Evolutionary conservation across 2,329 filamentous ascomycete genomes (phyloP).

Genomic region (Pseudogymnoascus sp.): DNA sequence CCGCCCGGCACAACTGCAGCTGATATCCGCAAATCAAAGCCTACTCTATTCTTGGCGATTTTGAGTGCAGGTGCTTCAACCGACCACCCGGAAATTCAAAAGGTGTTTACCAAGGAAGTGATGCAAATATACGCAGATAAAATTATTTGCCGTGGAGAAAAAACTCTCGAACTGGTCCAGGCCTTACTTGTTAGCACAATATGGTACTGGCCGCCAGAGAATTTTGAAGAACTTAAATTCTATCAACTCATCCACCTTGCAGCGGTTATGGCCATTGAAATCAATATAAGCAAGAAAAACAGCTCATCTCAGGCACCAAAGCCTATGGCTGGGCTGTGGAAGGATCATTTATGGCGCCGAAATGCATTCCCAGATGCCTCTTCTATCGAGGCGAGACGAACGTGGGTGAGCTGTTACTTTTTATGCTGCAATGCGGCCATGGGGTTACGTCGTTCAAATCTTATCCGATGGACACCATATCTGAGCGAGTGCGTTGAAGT

Average conservation of each 20-base stretch:
- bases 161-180: slow-evolving; percentile 43
- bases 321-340: slow-evolving; percentile 33
- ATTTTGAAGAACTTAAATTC: slow-evolving; percentile 39
- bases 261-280: slow-evolving; percentile 38
- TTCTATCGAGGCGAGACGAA: slow-evolving; percentile 26
- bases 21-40: slow-evolving; percentile 50
- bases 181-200: slow-evolving; percentile 39
- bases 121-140: slow-evolving; percentile 39
- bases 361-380: slow-evolving; percentile 27
- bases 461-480: slow-evolving; percentile 36
- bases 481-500: slow-evolving; percentile 37
- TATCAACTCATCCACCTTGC: slow-evolving; percentile 45
- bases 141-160: slow-evolving; percentile 41
- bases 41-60: slow-evolving; percentile 61
- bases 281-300: slow-evolving; percentile 27
- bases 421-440: slow-evolving; percentile 34
- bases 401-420: slow-evolving; percentile 29
- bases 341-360: slow-evolving; percentile 35
- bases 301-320: slow-evolving; percentile 15
- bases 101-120: slow-evolving; percentile 38
- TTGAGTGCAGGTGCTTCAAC: slow-evolving; percentile 54
- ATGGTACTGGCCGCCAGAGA: slow-evolving; percentile 41
- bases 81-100: slow-evolving; percentile 35
- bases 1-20: slow-evolving; percentile 43
- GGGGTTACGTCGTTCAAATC: slow-evolving; percentile 36